Evolutionary conservation across 805 yeast species (phyloP), one percentile per base, ranked within the genome.

Genomic region (Danielozyma ontarioensis): DNA sequence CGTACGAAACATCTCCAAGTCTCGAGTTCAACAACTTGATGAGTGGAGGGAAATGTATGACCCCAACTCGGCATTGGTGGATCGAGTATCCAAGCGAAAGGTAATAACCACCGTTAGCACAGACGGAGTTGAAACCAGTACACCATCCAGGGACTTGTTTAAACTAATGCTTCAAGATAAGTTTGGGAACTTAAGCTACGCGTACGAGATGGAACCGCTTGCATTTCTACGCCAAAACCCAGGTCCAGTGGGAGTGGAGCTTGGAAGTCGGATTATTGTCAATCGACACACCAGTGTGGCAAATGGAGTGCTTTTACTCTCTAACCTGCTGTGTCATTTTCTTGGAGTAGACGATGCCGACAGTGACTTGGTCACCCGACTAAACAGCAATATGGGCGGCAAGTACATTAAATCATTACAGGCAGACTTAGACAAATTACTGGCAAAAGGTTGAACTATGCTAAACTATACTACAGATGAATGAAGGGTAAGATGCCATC

Each of bases 211-310:
- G 13, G 76, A 72, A 32, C 70, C 72, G 25, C 45, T 82, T 25
- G 53, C 64, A 1, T 79, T 80, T 55, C 48, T 78, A 25, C 50
- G 66, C 25, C 41, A 35, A 31, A 37, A 33, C 30, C 48, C 45
- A 24, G 48, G 37, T 2, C 69, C 69, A 28, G 47, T 51, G 13
- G 27, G 27, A 6, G 16, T 40, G 7, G 32, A 19, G 3, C 28
- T 78, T 30, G 90, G 88, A 0, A 74, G 82, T 0, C 74, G 74
- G 36, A 29, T 81, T n/a, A 46, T 76, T 8, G 61, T 82, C 2
- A 66, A 64, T 13, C 55, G 59, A 27, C 76, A 74, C 0, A 57
- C 85, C 0, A 44, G 54, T 3, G 53, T 80, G 2, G 53, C 63
- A 29, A 64, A 74, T 33, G 80, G 82, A 3, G 62, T 60, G 13